These are phyloP conservation scores for Gastrolobium bilobum DNA, from an alignment of 306 rosid genomes.

Conservation along the genomic window DNA sequence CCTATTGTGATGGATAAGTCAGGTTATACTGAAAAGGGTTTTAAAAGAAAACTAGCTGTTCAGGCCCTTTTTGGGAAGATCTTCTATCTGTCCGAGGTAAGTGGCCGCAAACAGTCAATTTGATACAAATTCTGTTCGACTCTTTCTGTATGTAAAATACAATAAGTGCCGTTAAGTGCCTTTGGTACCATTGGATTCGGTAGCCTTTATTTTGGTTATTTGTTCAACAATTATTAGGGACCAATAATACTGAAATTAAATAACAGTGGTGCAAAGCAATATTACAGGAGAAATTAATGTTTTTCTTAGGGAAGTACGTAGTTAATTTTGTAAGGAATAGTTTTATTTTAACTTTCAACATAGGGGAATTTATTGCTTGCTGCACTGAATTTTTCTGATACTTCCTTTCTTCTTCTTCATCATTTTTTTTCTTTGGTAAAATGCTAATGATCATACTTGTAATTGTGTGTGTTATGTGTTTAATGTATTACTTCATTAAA, in stretches of 20 bases:
- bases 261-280: background rate
- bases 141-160: constrained; percentile 5
- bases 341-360: constrained; percentile 3
- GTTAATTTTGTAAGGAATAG: constrained; percentile 8
- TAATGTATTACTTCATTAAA: constrained; percentile 40
- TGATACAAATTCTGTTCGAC: background rate
- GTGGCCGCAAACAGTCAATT: constrained; percentile 44
- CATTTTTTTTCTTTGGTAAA: background rate
- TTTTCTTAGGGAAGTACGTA: constrained; percentile 13
- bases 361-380: constrained; percentile 31
- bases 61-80: constrained; percentile 93
- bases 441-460: background rate
- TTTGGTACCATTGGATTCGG: background rate
- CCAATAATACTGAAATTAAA: constrained; percentile 21
- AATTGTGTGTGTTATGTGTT: constrained; percentile 36
- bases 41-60: constrained; percentile 95
- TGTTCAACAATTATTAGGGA: constrained; percentile 21
- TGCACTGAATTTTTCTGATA: background rate
- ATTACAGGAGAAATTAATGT: background rate
- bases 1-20: constrained; percentile 88
- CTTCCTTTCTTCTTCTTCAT: background rate
- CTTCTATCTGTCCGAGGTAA: constrained; percentile 93
- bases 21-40: constrained; percentile 94
- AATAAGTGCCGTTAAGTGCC: background rate
- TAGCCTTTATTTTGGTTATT: constrained; percentile 40